Conservation (phyloP, 2,329 filamentous ascomycete genomes). For the Fusarium oligoseptatum region DNA sequence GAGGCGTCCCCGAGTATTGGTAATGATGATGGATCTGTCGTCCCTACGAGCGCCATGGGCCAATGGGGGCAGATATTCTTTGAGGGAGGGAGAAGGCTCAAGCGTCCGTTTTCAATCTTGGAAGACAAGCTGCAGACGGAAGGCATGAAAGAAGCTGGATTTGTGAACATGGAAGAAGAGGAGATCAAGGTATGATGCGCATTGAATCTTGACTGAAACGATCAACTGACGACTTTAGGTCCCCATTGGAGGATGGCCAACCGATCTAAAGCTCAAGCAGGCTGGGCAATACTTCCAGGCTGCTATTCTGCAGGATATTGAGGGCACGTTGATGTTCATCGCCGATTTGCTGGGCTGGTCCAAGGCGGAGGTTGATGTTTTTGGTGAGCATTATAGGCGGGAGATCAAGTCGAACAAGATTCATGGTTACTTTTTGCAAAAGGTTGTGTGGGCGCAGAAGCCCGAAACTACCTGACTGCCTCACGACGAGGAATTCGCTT, state of each 20-base stretch:
- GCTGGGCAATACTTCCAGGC: constrained; percentile 22
- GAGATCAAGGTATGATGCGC: background rate
- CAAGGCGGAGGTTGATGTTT: background rate
- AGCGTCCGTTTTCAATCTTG: constrained; percentile 4
- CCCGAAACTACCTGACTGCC: background rate
- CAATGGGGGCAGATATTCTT: constrained; percentile 27
- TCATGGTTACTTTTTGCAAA: constrained; percentile 5
- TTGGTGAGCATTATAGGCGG: background rate
- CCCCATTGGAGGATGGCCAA: constrained; percentile 12
- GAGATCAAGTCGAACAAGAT: constrained; percentile 12
- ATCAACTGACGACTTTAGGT: background rate
- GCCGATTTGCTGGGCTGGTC: constrained; percentile 5
- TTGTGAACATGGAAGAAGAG: background rate
- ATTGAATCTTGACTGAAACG: fast-evolving
- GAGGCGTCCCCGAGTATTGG: background rate
- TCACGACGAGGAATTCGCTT: background rate
- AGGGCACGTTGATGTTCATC: constrained; percentile 13
- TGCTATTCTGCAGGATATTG: constrained; percentile 8
- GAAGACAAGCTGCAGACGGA: background rate
- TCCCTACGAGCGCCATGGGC: constrained; percentile 6
- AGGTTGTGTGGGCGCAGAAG: constrained; percentile 14
- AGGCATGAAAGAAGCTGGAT: background rate
- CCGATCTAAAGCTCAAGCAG: constrained; percentile 1
- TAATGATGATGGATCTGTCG: constrained; percentile 6
- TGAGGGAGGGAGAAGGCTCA: constrained; percentile 6